Evolutionary conservation across 2,329 filamentous ascomycete genomes (phyloP), one percentile per base, ranked within the genome.

Genomic region (Sclerotinia trifoliorum): DNA sequence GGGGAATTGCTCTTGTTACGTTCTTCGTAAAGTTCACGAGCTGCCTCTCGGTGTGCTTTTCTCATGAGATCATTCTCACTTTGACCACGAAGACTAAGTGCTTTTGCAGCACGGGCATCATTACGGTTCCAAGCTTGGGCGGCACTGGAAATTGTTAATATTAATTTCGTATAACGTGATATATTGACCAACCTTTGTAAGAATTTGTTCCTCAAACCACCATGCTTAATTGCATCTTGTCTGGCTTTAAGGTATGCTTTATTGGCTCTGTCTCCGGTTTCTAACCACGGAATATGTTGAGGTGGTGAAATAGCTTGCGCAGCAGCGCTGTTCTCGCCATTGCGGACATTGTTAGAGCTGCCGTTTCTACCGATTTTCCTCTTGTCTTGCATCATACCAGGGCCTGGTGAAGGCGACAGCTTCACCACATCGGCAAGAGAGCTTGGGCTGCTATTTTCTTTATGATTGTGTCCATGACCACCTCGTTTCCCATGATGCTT

Each of bases 121-220:
- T 97, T 98, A 68, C 95, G 91, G 78, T 98, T 97, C 94, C 95
- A 99, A 29, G 95, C 95, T 84, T 98, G 94, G 11, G 94, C 94
- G 73, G 95, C 95, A 79, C 94, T 96, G 71, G 54, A 69, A 56
- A 69, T 75, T 69, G 49, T 73, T 64, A 75, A 60, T 57, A 29
- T 24, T 58, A 24, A 24, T 49, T 21, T 42, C 24, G 3, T 48
- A 63, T 48, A 13, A 26, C 54, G 39, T 24, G 46, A 32, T 52
- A 57, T 5, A 61, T 78, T 17, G 10, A 46, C 56, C 81, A 81
- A 94, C 92, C 92, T 97, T 80, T 97, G 94, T 66, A 99, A 81
- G 75, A 98, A 99, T 78, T 98, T 98, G 79, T 98, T 99, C 71
- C 95, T 88, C 78, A 97, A 86, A 74, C 94, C 95, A 73, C 95